Base-by-base conservation (phyloP, 768 basidiomycete species). In the Heimioporus sp. region DNA sequence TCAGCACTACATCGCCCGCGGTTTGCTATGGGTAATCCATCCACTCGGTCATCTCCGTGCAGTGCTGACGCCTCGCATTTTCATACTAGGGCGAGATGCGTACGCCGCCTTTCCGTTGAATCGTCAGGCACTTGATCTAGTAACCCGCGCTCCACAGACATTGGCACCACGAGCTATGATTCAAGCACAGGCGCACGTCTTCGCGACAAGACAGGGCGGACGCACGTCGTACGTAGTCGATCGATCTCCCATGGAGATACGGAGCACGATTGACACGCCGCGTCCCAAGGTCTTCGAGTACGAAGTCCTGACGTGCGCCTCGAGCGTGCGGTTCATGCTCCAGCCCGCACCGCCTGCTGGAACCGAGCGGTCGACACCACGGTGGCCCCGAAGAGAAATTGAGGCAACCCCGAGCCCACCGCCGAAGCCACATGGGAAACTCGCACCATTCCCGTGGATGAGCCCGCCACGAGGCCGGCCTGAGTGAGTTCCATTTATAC, bases 281-380 rank as follows among this genome's bases (percentile, higher is more conserved):
- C 36, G 5, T 6, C 24, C 34, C 13, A 48, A 64, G 63, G 37
- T 56, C 3, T 57, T 46, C 12, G 57, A 60, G 28, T 63, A 65
- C 41, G 63, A 65, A 21, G 64, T 65, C 4, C 43, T 65, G n/a
- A 48, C 54, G 10, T 65, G 54, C 10, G 52, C 49, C 35, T 52
- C 58, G 36, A 57, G 24, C 30, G 19, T 65, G 49, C 58, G 56
- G 31, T 64, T 65, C 42, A 39, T 41, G 6, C 17, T 65, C 0
- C 47, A 46, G 2, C 15, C n/a, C n/a, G 16, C 34, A 11, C 34
- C 49, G 2, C 21, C 11, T 1, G n/a, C 17, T 3, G 48, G 49
- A 37, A 13, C 37, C 2, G 31, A 16, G 10, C n/a, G 11, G 16
- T 10, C 40, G 21, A 49, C 49, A 12, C 44, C 39, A 4, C 47